phyloP scores from a whole-genome alignment of 1,139 yeast genomes.

The Candida labiduridarum region DNA sequence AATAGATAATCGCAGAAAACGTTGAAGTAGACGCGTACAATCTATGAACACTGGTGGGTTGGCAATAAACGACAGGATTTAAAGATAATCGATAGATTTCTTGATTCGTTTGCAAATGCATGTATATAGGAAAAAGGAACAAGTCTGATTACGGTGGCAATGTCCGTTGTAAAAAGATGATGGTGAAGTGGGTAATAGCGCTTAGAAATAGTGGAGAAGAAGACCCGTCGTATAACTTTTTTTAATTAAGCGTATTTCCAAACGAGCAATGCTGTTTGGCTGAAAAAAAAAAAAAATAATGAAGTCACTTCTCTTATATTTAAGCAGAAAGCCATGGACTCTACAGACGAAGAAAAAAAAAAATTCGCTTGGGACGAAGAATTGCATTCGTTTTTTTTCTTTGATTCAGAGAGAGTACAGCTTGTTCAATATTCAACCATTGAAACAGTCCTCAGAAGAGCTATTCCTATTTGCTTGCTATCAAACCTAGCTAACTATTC shows the following conservation, averaged over 20 bases:
- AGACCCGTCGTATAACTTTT: neutral
- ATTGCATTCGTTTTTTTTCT: neutral
- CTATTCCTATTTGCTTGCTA: neutral
- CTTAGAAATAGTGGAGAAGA: neutral
- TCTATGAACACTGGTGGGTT: too few species aligned
- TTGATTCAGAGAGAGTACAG: neutral
- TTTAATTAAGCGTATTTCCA: neutral
- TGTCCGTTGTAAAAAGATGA: too few species aligned
- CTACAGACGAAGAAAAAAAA: neutral
- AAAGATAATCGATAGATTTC: neutral
- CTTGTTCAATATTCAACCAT: slow-evolving; percentile 1
- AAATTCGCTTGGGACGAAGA: neutral
- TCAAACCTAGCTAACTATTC: neutral
- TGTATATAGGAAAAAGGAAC: too few species aligned
- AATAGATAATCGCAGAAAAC: neutral
- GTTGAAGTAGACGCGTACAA: too few species aligned
- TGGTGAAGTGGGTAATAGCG: too few species aligned
- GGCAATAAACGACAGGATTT: neutral
- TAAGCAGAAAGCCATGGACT: neutral
- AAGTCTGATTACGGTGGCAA: too few species aligned
- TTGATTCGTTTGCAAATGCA: neutral
- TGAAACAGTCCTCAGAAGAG: neutral
- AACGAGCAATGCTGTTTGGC: neutral
- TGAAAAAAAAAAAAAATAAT: neutral
- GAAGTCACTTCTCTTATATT: neutral